These are phyloP conservation scores for Colletotrichum cereale DNA, from an alignment of 2,329 filamentous ascomycete species.

Conservation along the genomic window DNA sequence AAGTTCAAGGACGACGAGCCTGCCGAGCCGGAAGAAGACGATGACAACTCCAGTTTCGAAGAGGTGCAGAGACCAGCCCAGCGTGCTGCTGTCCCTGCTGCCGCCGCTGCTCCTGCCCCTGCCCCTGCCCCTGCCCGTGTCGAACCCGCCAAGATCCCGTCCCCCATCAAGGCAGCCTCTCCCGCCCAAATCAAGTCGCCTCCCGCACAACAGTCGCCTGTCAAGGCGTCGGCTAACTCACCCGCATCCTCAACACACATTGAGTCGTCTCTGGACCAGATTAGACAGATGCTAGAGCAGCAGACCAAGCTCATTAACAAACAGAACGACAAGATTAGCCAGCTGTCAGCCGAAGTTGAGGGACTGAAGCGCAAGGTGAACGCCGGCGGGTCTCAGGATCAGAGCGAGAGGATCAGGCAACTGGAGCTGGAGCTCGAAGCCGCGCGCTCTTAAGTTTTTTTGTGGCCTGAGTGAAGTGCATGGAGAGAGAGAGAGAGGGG, in stretches of 20 bases:
- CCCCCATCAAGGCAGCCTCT: slow-evolving; percentile 57
- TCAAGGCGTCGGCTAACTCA: slow-evolving; percentile 43
- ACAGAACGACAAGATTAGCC: slow-evolving; percentile 82
- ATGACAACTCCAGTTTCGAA: slow-evolving; percentile 86
- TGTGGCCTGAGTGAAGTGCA: slow-evolving; percentile 13
- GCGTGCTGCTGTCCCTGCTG: slow-evolving; percentile 58
- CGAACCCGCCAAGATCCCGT: slow-evolving; percentile 58
- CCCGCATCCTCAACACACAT: slow-evolving; percentile 55
- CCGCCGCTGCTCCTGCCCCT: slow-evolving; percentile 49
- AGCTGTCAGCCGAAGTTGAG: slow-evolving; percentile 80
- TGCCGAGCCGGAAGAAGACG: slow-evolving; percentile 69
- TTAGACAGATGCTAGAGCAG: slow-evolving; percentile 80
- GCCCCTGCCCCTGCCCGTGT: slow-evolving; percentile 49
- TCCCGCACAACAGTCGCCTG: slow-evolving; percentile 35
- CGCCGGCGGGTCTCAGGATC: slow-evolving; percentile 65
- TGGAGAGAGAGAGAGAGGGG: neutral
- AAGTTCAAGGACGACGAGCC: slow-evolving; percentile 84
- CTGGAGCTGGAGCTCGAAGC: slow-evolving; percentile 76
- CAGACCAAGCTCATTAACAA: slow-evolving; percentile 82
- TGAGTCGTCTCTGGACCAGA: slow-evolving; percentile 77
- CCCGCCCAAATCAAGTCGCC: slow-evolving; percentile 45
- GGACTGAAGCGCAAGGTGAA: slow-evolving; percentile 82
- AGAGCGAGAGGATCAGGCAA: slow-evolving; percentile 76
- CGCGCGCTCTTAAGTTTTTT: slow-evolving; percentile 63
- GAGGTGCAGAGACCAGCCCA: slow-evolving; percentile 83